These are phyloP conservation scores for Boletus fagicola DNA, from an alignment of 768 basidiomycete genomes.

Conservation along the genomic window DNA sequence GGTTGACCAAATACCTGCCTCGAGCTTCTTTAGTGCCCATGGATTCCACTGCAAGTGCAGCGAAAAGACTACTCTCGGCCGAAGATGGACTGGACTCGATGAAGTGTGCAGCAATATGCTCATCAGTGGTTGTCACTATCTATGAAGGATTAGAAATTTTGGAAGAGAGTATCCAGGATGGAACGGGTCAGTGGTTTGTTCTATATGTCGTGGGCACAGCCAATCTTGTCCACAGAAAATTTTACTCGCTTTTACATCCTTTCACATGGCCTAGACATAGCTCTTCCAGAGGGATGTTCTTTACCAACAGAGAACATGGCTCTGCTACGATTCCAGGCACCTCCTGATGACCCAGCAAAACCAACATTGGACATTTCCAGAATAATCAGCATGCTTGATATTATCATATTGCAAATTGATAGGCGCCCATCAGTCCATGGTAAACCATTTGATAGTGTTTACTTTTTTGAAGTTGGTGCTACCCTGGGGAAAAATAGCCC, in stretches of 20 bases:
- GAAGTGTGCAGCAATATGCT: slow-evolving; percentile 72
- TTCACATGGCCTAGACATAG: slow-evolving; percentile 35
- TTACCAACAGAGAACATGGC: slow-evolving; percentile 29
- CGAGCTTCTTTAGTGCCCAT: slow-evolving; percentile 50
- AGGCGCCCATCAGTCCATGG: slow-evolving; percentile 53
- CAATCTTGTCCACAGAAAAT: slow-evolving; percentile 45
- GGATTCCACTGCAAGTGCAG: slow-evolving; percentile 75
- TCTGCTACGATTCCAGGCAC: slow-evolving; percentile 37
- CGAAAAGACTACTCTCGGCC: slow-evolving; percentile 38
- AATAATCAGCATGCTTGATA: slow-evolving; percentile 38
- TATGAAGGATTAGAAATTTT: slow-evolving; percentile 65
- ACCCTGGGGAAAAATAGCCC: not conserved
- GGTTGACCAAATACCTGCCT: slow-evolving; percentile 54
- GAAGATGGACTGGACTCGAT: slow-evolving; percentile 39
- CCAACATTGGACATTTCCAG: slow-evolving; percentile 12
- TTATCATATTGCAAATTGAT: slow-evolving; percentile 55
- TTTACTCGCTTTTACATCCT: slow-evolving; percentile 70
- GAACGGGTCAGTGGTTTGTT: slow-evolving; percentile 17
- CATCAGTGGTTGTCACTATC: slow-evolving; percentile 56
- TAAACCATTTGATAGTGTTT: slow-evolving; percentile 54
- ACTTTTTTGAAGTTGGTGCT: slow-evolving; percentile 58
- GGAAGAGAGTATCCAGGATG: slow-evolving; percentile 62
- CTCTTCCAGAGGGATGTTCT: slow-evolving; percentile 29
- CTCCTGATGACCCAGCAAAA: not conserved
- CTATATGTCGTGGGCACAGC: not conserved